Conservation (phyloP, 31 red algal species). For the Porphyra umbilicalis region DNA sequence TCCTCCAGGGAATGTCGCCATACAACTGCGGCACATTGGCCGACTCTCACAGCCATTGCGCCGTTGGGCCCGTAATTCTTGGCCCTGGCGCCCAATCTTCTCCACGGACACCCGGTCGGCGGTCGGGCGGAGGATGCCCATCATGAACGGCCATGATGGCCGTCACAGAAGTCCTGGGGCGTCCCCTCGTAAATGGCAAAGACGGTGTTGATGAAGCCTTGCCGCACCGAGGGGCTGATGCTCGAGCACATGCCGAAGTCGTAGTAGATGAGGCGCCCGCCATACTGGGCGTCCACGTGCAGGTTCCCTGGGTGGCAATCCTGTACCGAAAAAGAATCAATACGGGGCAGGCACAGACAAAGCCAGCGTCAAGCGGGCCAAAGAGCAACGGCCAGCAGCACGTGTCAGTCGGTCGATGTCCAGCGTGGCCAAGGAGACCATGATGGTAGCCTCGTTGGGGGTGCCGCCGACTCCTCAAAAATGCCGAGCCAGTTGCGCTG, state of each 20-base stretch:
- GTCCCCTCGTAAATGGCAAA: constrained; percentile 76
- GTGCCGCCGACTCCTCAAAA: constrained; percentile 81
- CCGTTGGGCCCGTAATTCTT: too few species aligned
- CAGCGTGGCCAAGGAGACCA: too few species aligned
- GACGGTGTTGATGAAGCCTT: constrained; percentile 55
- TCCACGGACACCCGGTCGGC: constrained; percentile 64
- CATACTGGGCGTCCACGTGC: constrained; percentile 38
- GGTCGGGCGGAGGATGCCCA: constrained; percentile 40
- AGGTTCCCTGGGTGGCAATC: too few species aligned
- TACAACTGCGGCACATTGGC: too few species aligned
- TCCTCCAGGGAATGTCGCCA: too few species aligned
- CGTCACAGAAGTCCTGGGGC: constrained; percentile 44
- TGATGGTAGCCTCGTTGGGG: too few species aligned
- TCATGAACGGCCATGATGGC: constrained; percentile 34
- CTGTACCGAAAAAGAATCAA: too few species aligned
- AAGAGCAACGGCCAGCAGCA: too few species aligned
- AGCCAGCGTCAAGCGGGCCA: too few species aligned
- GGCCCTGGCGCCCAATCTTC: constrained; percentile 57
- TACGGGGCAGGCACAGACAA: too few species aligned
- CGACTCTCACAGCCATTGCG: too few species aligned
- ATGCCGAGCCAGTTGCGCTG: constrained; percentile 61
- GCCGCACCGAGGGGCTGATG: constrained; percentile 31
- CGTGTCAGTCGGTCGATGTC: too few species aligned
- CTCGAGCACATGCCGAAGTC: constrained; percentile 82
- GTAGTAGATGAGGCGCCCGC: constrained; percentile 61